Conservation (phyloP, 495 filamentous ascomycete species). For the Aspergillus asperescens region DNA sequence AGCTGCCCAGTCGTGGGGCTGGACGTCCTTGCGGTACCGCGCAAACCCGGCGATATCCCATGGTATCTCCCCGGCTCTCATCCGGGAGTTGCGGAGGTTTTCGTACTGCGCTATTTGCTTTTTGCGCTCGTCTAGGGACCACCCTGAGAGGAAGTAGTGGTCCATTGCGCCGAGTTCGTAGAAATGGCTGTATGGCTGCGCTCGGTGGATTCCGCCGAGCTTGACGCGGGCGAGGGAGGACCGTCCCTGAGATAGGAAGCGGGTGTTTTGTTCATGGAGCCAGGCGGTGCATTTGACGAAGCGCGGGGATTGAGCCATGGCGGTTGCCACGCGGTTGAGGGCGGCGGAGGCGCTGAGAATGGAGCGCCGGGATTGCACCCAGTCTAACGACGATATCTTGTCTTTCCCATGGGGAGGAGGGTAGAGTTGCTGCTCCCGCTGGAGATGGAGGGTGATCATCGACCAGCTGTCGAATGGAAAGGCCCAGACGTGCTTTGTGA, state of each 20-base stretch:
- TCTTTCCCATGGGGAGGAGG: conserved; percentile 6
- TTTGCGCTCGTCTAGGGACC: conserved; percentile 14
- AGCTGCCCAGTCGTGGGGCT: neutral
- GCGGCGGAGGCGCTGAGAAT: conserved; percentile 27
- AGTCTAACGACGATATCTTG: conserved; percentile 27
- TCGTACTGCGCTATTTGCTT: conserved; percentile 26
- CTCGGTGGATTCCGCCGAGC: conserved; percentile 40
- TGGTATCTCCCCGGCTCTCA: neutral
- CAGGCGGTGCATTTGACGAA: conserved; percentile 17
- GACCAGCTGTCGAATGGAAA: conserved; percentile 45
- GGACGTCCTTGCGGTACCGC: neutral
- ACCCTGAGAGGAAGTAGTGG: conserved; percentile 32
- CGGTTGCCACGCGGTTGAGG: conserved; percentile 26
- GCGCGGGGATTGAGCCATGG: conserved; percentile 25
- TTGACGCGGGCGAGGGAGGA: conserved; percentile 25
- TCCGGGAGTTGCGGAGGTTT: conserved; percentile 4
- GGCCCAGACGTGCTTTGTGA: conserved; percentile 39
- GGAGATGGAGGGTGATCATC: conserved; percentile 31
- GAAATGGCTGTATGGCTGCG: conserved; percentile 37
- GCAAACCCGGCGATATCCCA: neutral
- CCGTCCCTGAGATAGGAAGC: conserved; percentile 10
- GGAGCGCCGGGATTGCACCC: conserved; percentile 18
- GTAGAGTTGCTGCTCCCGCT: conserved; percentile 27
- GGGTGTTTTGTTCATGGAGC: conserved; percentile 12
- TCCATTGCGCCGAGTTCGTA: conserved; percentile 27